These are phyloP conservation scores for Cystobasidium onofrii DNA, from an alignment of 768 basidiomycete species.

Conservation along the genomic window DNA sequence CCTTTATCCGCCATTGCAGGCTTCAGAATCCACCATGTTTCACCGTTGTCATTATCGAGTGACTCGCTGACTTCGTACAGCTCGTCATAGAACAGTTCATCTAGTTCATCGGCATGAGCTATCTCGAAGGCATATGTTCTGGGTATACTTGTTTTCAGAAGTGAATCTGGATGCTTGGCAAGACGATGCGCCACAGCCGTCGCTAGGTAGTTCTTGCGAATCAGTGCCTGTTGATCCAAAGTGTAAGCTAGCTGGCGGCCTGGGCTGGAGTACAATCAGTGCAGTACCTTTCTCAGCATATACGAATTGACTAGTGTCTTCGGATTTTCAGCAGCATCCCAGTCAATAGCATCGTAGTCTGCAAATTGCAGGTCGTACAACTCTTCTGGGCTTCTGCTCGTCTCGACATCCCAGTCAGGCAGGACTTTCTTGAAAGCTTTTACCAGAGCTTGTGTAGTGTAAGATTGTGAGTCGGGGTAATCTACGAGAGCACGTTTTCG, in stretches of 20 bases:
- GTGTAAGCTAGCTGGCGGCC: not conserved
- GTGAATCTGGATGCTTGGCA: constrained; percentile 60
- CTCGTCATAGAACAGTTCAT: constrained; percentile 87
- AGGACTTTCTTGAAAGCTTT: constrained; percentile 26
- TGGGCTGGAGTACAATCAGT: not conserved
- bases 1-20: constrained; percentile 96
- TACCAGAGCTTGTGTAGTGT: not conserved
- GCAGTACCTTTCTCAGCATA: constrained; percentile 32
- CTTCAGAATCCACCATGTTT: constrained; percentile 86
- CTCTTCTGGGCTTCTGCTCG: not conserved
- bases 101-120: constrained; percentile 83
- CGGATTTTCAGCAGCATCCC: not conserved
- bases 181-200: constrained; percentile 63
- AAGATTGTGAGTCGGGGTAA: constrained; percentile 1
- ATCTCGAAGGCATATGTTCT: constrained; percentile 76
- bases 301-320: constrained; percentile 24
- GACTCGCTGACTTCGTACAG: constrained; percentile 71
- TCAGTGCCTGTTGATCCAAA: constrained; percentile 56
- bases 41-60: constrained; percentile 47
- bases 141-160: constrained; percentile 57
- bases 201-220: constrained; percentile 86
- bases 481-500: constrained; percentile 5
- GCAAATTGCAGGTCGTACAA: constrained; percentile 28
- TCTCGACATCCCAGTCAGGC: constrained; percentile 20
- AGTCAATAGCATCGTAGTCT: constrained; percentile 34